phyloP scores from a whole-genome alignment of 768 basidiomycete species.

The Tubosaeta brunneosetosa region DNA sequence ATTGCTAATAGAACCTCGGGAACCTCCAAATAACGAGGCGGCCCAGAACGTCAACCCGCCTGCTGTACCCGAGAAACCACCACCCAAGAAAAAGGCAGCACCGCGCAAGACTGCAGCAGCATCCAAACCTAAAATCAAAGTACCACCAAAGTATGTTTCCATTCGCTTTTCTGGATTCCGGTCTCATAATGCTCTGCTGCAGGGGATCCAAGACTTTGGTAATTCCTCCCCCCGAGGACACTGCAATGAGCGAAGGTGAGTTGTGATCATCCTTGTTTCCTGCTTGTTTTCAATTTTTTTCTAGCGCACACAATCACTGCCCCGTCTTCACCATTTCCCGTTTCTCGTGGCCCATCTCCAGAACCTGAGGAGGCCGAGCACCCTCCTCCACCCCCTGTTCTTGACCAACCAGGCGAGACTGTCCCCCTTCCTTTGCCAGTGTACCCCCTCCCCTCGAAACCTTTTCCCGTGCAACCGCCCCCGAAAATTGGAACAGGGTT shows the following conservation, averaged over 20 bases:
- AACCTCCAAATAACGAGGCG: conserved; percentile 25
- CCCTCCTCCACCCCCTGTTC: conserved; percentile 29
- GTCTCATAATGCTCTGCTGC: conserved; percentile 11
- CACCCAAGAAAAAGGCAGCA: conserved; percentile 45
- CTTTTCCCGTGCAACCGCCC: conserved; percentile 76
- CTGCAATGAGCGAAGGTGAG: conserved; percentile 59
- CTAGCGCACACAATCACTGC: conserved; percentile 64
- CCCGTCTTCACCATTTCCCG: conserved; percentile 61
- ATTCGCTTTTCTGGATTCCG: neutral
- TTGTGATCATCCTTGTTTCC: conserved; percentile 1
- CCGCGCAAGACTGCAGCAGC: conserved; percentile 41
- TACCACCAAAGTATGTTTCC: conserved; percentile 27
- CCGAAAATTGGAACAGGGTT: conserved; percentile 72
- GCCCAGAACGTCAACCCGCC: conserved; percentile 14
- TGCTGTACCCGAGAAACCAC: conserved; percentile 32
- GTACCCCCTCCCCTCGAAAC: conserved; percentile 78
- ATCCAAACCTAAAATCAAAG: conserved; percentile 32
- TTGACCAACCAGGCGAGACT: conserved; percentile 40
- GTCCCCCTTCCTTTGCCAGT: conserved; percentile 52
- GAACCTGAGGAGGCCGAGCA: conserved; percentile 41
- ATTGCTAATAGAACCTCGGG: conserved; percentile 25
- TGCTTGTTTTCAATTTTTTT: conserved; percentile 5
- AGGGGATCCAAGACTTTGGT: conserved; percentile 29
- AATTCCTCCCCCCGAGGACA: conserved; percentile 44
- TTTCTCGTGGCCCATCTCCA: conserved; percentile 37